Percentiles rank a stretch among this genome's conserved stretches.
These are phyloP conservation scores for Zygotorulaspora chibaensis DNA, from an alignment of 805 yeast genomes.

Conservation along the genomic window DNA sequence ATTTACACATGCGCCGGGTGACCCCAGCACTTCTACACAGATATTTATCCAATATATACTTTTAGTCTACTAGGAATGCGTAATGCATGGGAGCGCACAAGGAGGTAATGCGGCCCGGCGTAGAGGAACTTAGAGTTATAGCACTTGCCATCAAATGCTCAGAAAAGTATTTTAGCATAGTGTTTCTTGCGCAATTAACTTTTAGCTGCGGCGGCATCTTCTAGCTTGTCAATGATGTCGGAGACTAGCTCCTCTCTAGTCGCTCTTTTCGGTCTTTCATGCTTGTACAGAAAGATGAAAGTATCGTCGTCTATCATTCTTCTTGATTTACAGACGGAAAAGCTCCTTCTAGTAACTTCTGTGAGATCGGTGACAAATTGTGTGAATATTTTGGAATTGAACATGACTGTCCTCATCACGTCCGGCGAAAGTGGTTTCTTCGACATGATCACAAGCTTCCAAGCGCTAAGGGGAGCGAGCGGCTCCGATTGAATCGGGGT, in stretches of 20 bases:
- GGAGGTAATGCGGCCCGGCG: no score
- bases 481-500: conserved; percentile 7
- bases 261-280: conserved; percentile 6
- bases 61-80: no score
- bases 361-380: conserved; percentile 20
- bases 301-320: conserved; percentile 23
- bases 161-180: background rate
- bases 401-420: conserved; percentile 14
- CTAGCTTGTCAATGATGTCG: conserved; percentile 9
- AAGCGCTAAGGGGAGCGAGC: conserved; percentile 10
- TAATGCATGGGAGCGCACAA: no score
- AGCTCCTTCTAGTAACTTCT: conserved; percentile 11
- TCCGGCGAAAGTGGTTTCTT: conserved; percentile 13
- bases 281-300: conserved; percentile 20
- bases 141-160: background rate
- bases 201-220: background rate
- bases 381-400: conserved; percentile 15
- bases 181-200: background rate
- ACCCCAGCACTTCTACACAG: no score
- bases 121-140: no score
- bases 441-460: conserved; percentile 20
- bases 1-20: no score
- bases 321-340: conserved; percentile 18
- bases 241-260: conserved; percentile 9
- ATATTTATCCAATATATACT: no score